Base-by-base conservation (phyloP, 257 asterid genomes). In the Jacaranda mimosifolia region DNA sequence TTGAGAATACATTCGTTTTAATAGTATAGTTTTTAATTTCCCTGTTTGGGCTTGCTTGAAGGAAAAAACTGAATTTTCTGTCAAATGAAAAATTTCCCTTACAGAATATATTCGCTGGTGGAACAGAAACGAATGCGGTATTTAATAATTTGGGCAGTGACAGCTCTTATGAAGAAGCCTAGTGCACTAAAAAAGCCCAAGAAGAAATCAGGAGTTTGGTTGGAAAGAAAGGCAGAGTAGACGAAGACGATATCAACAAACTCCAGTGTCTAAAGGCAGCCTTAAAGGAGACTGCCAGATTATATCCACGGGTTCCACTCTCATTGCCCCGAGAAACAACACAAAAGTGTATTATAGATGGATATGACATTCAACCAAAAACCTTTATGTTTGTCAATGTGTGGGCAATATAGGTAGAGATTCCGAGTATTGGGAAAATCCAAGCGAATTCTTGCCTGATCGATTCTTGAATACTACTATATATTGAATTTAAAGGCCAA, bases 371-470 rank as follows among this genome's bases (percentile, higher is more conserved):
- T 7, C 32, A 75, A 19, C 73, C 73, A 0, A 38, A 63, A 19
- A 64, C 79, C 35, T 9, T 64, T 0, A 73, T 63, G 0, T 75
- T 3, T 8, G 63, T 74, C 3, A 74, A 75, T 39, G 10, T 26
- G 1, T 75, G 79, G 79, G 63, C 72, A 26, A n/a, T n/a, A 64
- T 75, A 14, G 79, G 52, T 13, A 63, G 79, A 40, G 73, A 75
- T 51, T 56, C 79, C 0, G 7, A 64, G 2, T 38, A 15, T 2
- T 40, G 70, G 70, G 52, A 64, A 40, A 64, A 64, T 6, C 73
- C 79, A 3, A 6, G 48, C 3, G 79, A 75, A 12, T 75, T 63
- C 48, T 48, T 63, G 39, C 79, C 73, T 6, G 79, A 75, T 13
- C 42, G 79, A 52, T 75, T 75, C 73, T 65, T 64, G 79, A 35